Evolutionary conservation across 2,329 filamentous ascomycete species (phyloP).

Genomic region (Phialophora chinensis): DNA sequence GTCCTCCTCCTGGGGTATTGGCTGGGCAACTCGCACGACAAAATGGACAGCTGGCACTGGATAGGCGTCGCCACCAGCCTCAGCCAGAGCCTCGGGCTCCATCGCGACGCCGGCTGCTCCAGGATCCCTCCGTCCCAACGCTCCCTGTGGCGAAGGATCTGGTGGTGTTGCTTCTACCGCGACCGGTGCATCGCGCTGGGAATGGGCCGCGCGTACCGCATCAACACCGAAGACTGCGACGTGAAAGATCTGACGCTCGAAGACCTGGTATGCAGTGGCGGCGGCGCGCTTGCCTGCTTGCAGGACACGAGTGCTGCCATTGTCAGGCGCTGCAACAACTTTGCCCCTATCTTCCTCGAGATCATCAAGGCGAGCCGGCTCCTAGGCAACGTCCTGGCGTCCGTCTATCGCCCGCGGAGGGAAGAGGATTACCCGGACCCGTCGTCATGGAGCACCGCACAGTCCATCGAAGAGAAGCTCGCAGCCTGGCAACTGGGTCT

Average conservation of each 20-base stretch:
- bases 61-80: conserved; percentile 53
- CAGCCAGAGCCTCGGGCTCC: conserved; percentile 53
- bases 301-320: conserved; percentile 7
- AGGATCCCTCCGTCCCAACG: conserved; percentile 37
- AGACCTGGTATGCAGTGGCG: conserved; percentile 13
- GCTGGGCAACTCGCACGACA: conserved; percentile 23
- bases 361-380: conserved; percentile 15
- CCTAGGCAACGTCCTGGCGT: conserved; percentile 14
- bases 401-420: conserved; percentile 8
- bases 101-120: conserved; percentile 42
- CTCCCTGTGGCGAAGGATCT: conserved; percentile 48
- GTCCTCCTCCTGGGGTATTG: conserved; percentile 24
- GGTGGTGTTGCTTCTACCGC: conserved; percentile 51
- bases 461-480: conserved; percentile 14
- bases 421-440: not conserved
- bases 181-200: conserved; percentile 51
- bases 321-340: conserved; percentile 13
- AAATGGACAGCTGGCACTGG: conserved; percentile 50
- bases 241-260: conserved; percentile 21
- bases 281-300: not conserved
- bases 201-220: conserved; percentile 43
- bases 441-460: not conserved
- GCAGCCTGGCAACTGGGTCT: conserved; percentile 12
- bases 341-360: conserved; percentile 19
- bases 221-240: conserved; percentile 27